phyloP scores from a whole-genome alignment of 441 rosid species.

The Corymbia citriodora region DNA sequence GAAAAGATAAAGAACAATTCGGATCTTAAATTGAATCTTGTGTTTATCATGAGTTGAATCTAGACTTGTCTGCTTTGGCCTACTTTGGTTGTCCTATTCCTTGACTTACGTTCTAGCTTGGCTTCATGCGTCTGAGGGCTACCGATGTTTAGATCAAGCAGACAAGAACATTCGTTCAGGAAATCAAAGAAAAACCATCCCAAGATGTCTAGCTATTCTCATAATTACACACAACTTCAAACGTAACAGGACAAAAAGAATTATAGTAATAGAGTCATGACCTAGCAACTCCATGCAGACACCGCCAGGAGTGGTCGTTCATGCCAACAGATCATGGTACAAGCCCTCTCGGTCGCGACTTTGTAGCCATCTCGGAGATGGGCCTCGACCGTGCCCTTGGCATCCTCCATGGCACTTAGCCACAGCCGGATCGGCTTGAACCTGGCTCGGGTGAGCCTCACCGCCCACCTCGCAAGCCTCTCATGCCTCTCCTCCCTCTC shows the following conservation, averaged over 20 bases:
- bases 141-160: not conserved
- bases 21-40: not conserved
- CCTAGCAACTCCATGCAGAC: conserved; percentile 44
- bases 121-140: not conserved
- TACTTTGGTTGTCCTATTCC: not conserved
- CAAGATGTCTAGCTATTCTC: not conserved
- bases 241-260: not conserved
- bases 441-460: conserved; percentile 24
- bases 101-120: not conserved
- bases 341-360: conserved; percentile 24
- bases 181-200: not conserved
- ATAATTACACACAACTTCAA: not conserved
- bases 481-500: conserved; percentile 51
- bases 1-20: not conserved
- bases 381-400: conserved; percentile 21
- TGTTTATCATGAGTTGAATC: not conserved
- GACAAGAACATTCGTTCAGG: not conserved
- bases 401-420: conserved; percentile 15
- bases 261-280: not conserved
- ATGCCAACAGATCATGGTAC: conserved; percentile 54
- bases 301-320: conserved; percentile 43
- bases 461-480: conserved; percentile 27
- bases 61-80: not conserved
- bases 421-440: conserved; percentile 35
- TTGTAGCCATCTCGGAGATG: conserved; percentile 34